Evolutionary conservation across 345 rosid genomes (phyloP).

Genomic region (thale cress (Arabidopsis thaliana)): DNA sequence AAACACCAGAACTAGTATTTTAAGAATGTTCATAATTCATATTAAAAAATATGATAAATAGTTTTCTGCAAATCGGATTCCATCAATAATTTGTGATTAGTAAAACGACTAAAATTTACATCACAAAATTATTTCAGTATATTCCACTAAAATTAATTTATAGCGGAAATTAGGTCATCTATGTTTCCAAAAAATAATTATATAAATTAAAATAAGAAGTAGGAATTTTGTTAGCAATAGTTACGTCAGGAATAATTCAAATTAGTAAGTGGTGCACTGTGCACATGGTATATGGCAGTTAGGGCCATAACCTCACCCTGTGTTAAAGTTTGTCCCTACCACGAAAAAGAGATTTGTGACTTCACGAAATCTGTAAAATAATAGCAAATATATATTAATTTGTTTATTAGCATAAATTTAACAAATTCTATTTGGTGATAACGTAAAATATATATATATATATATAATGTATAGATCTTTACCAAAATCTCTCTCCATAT

Average conservation of each 20-base stretch:
- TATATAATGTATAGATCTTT: no score
- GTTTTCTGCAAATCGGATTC: no score
- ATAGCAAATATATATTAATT: slow-evolving; percentile 4
- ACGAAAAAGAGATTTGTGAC: slow-evolving; percentile 45
- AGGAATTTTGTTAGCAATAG: slow-evolving; percentile 21
- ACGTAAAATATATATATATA: no score
- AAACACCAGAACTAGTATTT: no score
- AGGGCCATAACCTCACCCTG: slow-evolving; percentile 50
- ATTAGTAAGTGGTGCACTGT: slow-evolving; percentile 43
- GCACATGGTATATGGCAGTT: slow-evolving; percentile 48
- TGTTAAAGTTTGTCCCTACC: slow-evolving; percentile 48
- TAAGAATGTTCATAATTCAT: no score
- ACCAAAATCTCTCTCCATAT: no score
- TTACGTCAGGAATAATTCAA: slow-evolving; percentile 17
- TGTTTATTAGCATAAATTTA: background rate
- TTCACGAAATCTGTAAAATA: slow-evolving; percentile 30
- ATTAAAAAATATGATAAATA: no score
- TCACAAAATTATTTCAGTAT: no score
- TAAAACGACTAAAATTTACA: no score
- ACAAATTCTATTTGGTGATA: background rate
- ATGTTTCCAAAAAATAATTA: background rate
- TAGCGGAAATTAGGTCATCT: background rate
- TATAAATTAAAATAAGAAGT: slow-evolving; percentile 7
- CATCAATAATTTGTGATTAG: no score
- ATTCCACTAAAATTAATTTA: no score